A percentile compares a stretch with the other conserved stretches of the same genome.
Evolutionary conservation across 2,329 filamentous ascomycete species (phyloP).

Genomic region (Elsinoe ampelina): DNA sequence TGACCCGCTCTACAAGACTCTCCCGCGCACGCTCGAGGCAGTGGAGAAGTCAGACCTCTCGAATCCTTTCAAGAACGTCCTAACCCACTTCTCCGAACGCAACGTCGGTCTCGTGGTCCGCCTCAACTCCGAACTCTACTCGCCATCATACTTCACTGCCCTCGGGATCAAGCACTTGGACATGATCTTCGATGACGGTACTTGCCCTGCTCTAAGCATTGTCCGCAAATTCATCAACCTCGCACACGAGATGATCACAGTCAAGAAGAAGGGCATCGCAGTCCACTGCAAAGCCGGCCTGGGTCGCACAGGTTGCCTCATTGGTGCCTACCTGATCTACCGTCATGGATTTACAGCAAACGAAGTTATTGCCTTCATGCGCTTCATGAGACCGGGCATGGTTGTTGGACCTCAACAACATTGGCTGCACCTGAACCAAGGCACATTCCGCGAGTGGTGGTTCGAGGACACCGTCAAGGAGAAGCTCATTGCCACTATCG

Average conservation of each 20-base stretch:
- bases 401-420: slow-evolving; percentile 97
- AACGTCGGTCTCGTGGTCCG: slow-evolving; percentile 91
- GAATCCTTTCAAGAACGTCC: slow-evolving; percentile 88
- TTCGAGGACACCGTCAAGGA: slow-evolving; percentile 69
- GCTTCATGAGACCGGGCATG: slow-evolving; percentile 97
- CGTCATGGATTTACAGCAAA: slow-evolving; percentile 95
- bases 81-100: slow-evolving; percentile 77
- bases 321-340: slow-evolving; percentile 96
- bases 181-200: slow-evolving; percentile 99
- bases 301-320: slow-evolving; percentile 88
- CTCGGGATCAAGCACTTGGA: slow-evolving; percentile 92
- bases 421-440: slow-evolving; percentile 96
- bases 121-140: slow-evolving; percentile 92
- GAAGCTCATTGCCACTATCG: slow-evolving; percentile 56
- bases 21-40: slow-evolving; percentile 68
- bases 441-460: slow-evolving; percentile 98
- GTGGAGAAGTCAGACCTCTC: slow-evolving; percentile 60
- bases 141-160: slow-evolving; percentile 91
- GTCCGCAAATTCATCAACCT: slow-evolving; percentile 92
- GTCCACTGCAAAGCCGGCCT: slow-evolving; percentile 98
- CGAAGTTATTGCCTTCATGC: slow-evolving; percentile 93
- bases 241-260: slow-evolving; percentile 86
- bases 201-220: slow-evolving; percentile 79
- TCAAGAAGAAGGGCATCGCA: slow-evolving; percentile 85
- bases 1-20: slow-evolving; percentile 61